Base-by-base conservation (phyloP, 805 yeast species). In the Candida hispaniensis region DNA sequence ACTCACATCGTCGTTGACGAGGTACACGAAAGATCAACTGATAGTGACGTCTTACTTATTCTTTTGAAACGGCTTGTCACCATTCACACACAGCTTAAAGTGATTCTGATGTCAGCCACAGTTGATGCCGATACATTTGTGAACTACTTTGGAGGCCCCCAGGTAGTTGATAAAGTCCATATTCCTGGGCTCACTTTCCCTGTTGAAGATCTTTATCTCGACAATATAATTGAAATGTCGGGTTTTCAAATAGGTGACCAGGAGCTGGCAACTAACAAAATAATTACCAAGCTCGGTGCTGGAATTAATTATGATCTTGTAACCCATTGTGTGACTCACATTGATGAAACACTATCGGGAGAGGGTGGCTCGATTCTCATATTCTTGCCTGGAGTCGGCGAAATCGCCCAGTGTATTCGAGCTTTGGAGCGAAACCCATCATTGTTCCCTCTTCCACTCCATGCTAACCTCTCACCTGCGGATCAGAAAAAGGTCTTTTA, bases 161-260 rank as follows among this genome's bases (percentile, higher is more conserved):
- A 14, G 2, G 34, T 33, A 7, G 54, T 72, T 9, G 74, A 75
- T 10, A 82, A 79, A 43, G 66, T 78, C 19, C 94, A 85, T 52
- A 85, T 88, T 40, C 81, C 77, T 47, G 98, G 98, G 1, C 66
- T 97, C 45, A 91, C 97, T 0, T 88, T 80, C 54, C 97, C 98
- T 0, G 93, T 88, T 15, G 53, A 71, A 32, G 94, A 85, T 49
- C 60, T 59, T 40, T 86, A 72, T 47, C 64, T 88, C 40, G 93
- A 81, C 39, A 71, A 71, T 8, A 63, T 85, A 7, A 56, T 88
- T 22, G 58, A 59, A 18, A 18, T 20, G 15, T 14, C 16, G n/a
- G 14, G 20, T 9, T 26, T 12, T 6, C 8, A 19, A 4, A 10
- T 18, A 7, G 27, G 39, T 9, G 40, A 39, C 7, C 49, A 42